These are phyloP conservation scores for Ehretia macrophylla DNA, from an alignment of 257 asterid species.

Conservation along the genomic window DNA sequence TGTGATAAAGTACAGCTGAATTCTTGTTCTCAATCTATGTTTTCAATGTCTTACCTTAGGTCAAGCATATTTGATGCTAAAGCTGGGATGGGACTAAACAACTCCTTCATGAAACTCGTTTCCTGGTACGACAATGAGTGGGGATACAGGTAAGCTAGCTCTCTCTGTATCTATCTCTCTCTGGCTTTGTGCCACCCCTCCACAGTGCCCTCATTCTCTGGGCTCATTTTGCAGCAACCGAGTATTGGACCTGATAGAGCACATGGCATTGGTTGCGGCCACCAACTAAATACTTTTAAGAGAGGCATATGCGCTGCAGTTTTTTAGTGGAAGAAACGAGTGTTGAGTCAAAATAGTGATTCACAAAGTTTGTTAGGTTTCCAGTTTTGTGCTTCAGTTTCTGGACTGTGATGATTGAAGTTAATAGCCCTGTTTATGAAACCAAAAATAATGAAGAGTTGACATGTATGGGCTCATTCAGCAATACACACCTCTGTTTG, in stretches of 20 bases:
- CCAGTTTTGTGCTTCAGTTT: too few relatives aligned
- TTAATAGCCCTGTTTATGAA: too few relatives aligned
- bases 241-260: slow-evolving; percentile 92
- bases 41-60: slow-evolving; percentile 30
- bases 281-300: slow-evolving; percentile 25
- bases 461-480: too few relatives aligned
- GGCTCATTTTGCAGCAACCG: slow-evolving; percentile 53
- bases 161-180: slow-evolving; percentile 8
- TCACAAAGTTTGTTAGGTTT: neutral
- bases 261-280: slow-evolving; percentile 91
- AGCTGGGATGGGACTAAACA: slow-evolving; percentile 93
- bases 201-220: neutral
- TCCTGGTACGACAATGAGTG: slow-evolving; percentile 98
- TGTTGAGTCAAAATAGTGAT: slow-evolving; percentile 13
- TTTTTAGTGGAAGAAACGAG: slow-evolving; percentile 16
- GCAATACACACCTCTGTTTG: too few relatives aligned
- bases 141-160: slow-evolving; percentile 85
- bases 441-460: too few relatives aligned
- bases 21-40: too few relatives aligned
- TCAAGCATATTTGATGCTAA: slow-evolving; percentile 98
- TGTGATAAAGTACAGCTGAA: too few relatives aligned
- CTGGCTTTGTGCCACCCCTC: neutral
- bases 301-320: slow-evolving; percentile 13
- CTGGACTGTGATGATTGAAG: too few relatives aligned
- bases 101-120: slow-evolving; percentile 82